Percentiles rank a stretch among this genome's conserved stretches.
Evolutionary conservation across 148 eudicot genomes (phyloP).

Genomic region (Spergularia marina): DNA sequence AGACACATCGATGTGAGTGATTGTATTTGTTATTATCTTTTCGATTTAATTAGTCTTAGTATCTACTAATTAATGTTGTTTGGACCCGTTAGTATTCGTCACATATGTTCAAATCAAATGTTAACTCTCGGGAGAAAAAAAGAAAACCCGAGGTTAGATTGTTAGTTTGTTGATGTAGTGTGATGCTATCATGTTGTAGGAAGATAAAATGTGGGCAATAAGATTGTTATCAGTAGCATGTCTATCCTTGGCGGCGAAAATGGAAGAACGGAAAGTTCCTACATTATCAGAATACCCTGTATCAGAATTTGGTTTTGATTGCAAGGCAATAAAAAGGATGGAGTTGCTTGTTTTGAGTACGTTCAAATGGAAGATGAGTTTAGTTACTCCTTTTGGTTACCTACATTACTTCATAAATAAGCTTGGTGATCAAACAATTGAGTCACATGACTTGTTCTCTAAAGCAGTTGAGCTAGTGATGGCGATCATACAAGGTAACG

Average conservation of each 20-base stretch:
- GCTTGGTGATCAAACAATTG: constrained; percentile 28
- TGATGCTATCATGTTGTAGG: constrained; percentile 21
- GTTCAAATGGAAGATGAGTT: constrained; percentile 48
- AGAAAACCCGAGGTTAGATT: too few species aligned
- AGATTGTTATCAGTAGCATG: constrained; percentile 54
- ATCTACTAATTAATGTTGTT: too few species aligned
- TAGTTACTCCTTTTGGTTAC: constrained; percentile 54
- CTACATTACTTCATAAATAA: constrained; percentile 34
- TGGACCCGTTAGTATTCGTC: too few species aligned
- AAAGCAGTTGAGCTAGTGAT: constrained; percentile 38
- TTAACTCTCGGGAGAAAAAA: too few species aligned
- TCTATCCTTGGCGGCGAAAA: constrained; percentile 62
- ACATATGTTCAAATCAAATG: too few species aligned
- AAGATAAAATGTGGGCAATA: constrained; percentile 45
- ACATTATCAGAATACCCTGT: constrained; percentile 30
- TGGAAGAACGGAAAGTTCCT: constrained; percentile 45
- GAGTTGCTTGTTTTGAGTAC: constrained; percentile 49
- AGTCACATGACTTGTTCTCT: constrained; percentile 13
- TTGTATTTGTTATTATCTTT: background rate
- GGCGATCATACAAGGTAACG: constrained; percentile 40
- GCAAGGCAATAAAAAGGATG: constrained; percentile 36
- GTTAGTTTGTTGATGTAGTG: background rate
- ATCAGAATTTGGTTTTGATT: constrained; percentile 25
- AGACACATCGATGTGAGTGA: constrained; percentile 47
- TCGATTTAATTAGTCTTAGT: background rate